These are phyloP conservation scores for Lepidium didymum DNA, from an alignment of 345 rosid species.

Conservation along the genomic window DNA sequence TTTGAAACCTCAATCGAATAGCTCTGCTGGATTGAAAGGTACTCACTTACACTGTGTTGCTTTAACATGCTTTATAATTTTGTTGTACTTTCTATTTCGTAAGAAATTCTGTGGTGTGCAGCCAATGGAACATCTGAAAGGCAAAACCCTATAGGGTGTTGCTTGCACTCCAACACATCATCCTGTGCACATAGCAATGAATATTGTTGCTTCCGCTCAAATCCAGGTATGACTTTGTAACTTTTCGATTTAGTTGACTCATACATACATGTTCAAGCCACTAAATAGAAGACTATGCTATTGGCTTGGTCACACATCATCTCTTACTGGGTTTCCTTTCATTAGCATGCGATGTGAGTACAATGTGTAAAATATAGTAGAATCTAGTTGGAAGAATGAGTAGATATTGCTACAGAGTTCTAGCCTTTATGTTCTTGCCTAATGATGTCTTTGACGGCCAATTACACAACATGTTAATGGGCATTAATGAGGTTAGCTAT, in stretches of 20 bases:
- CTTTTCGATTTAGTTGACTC: neutral
- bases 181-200: conserved; percentile 8
- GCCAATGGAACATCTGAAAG: conserved; percentile 26
- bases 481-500: neutral
- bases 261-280: neutral
- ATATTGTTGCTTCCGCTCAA: conserved; percentile 23
- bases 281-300: neutral
- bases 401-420: neutral
- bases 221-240: conserved; percentile 20
- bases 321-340: neutral
- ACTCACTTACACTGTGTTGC: neutral
- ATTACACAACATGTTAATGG: neutral
- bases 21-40: conserved; percentile 42
- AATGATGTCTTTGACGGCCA: neutral
- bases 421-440: conserved; percentile 5
- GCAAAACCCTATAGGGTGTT: conserved; percentile 3
- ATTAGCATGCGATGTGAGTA: neutral
- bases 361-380: neutral
- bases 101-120: conserved; percentile 4
- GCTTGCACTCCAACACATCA: conserved; percentile 17
- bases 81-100: neutral
- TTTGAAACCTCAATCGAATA: conserved; percentile 45
- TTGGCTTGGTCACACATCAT: neutral
- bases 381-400: neutral
- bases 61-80: neutral